Evolutionary conservation across 306 rosid species (phyloP).

Genomic region (Rosa multiflora): DNA sequence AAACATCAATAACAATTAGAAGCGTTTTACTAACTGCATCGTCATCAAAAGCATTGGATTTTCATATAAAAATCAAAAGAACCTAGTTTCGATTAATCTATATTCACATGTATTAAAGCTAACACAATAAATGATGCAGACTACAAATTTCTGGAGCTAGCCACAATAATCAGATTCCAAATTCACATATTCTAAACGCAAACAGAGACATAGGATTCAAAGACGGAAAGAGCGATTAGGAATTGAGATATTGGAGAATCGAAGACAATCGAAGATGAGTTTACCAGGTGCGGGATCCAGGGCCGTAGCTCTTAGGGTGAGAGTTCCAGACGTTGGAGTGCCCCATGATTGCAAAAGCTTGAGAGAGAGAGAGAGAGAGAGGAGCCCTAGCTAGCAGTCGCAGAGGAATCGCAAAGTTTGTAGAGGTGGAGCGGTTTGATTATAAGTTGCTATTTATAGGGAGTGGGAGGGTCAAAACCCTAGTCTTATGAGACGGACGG

Average conservation of each 20-base stretch:
- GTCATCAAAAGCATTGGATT: too few species aligned
- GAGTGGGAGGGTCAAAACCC: constrained; percentile 34
- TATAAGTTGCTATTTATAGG: neutral
- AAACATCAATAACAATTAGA: neutral
- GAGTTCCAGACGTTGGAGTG: constrained; percentile 94
- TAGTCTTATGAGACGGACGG: constrained; percentile 5
- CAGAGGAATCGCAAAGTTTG: neutral
- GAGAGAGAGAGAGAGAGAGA: neutral
- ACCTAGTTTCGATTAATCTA: too few species aligned
- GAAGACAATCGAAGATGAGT: neutral
- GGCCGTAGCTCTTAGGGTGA: constrained; percentile 90
- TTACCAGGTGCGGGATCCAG: constrained; percentile 93
- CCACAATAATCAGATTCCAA: neutral
- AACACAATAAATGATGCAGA: neutral
- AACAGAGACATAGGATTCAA: too few species aligned
- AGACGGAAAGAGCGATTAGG: too few species aligned
- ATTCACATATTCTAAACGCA: neutral
- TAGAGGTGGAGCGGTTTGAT: neutral
- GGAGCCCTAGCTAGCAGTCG: constrained; percentile 19
- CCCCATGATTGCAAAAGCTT: constrained; percentile 47
- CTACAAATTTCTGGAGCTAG: neutral
- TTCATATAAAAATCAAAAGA: too few species aligned
- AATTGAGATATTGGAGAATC: neutral
- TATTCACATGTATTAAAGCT: neutral
- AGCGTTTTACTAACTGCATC: too few species aligned